These are phyloP conservation scores for Nemania sp. DNA, from an alignment of 2,329 filamentous ascomycete species.

Conservation along the genomic window DNA sequence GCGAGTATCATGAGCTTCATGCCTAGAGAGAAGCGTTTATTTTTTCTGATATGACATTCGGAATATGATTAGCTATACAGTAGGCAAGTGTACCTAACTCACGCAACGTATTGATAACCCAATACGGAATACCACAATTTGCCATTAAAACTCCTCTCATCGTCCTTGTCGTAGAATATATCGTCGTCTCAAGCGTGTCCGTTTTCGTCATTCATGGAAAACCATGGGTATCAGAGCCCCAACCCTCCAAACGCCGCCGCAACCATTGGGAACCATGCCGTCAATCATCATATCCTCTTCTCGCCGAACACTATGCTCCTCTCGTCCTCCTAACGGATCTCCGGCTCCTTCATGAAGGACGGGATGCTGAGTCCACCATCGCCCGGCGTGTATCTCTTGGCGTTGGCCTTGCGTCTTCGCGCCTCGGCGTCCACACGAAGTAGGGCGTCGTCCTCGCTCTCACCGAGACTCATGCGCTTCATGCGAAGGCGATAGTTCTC, in stretches of 20 bases:
- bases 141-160: background rate
- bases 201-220: background rate
- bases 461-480: slow-evolving; percentile 37
- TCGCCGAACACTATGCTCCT: background rate
- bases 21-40: too few relatives aligned
- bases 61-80: too few relatives aligned
- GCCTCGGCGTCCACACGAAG: slow-evolving; percentile 41
- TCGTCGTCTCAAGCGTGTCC: background rate
- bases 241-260: slow-evolving; percentile 20
- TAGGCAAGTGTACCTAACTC: too few relatives aligned
- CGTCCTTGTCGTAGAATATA: background rate
- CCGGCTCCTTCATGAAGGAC: slow-evolving; percentile 48
- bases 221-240: slow-evolving; percentile 26
- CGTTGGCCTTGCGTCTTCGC: slow-evolving; percentile 37
- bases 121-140: too few relatives aligned
- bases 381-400: slow-evolving; percentile 37
- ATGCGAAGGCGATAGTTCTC: slow-evolving; percentile 39
- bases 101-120: too few relatives aligned
- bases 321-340: slow-evolving; percentile 43
- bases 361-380: slow-evolving; percentile 45
- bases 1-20: too few relatives aligned
- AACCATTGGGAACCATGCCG: slow-evolving; percentile 7
- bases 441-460: slow-evolving; percentile 41
- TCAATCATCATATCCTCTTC: slow-evolving; percentile 8
- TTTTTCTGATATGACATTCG: too few relatives aligned